Evolutionary conservation across 2,329 filamentous ascomycete species (phyloP).

Genomic region (Penicillium griseofulvum): DNA sequence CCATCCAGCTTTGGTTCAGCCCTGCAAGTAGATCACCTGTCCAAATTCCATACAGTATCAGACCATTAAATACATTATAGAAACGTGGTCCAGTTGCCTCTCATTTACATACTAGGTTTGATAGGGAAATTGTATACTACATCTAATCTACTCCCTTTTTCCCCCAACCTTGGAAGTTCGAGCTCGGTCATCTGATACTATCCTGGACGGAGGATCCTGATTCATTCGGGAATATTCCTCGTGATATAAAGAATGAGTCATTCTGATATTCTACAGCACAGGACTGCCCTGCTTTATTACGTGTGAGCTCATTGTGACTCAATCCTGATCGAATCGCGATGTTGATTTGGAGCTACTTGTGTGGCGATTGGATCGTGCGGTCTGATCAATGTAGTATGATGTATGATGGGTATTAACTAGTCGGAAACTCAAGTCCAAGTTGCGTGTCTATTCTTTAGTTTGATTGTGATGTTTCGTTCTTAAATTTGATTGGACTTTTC

Average conservation of each 20-base stretch:
- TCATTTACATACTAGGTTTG: not conserved
- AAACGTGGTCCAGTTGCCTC: not conserved
- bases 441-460: not conserved
- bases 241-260: not conserved
- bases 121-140: not conserved
- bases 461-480: not conserved
- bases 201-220: not conserved
- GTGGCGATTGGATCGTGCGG: not conserved
- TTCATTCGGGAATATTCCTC: not conserved
- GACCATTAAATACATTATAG: not conserved
- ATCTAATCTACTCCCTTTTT: not conserved
- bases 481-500: not conserved
- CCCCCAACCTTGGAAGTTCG: not conserved
- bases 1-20: not conserved
- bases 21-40: not conserved
- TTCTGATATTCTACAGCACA: not conserved
- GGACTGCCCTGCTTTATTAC: not conserved
- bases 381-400: not conserved
- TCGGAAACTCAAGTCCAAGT: not conserved
- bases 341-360: not conserved
- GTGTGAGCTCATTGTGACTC: not conserved
- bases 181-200: not conserved
- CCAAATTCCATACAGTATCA: not conserved
- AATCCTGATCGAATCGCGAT: not conserved
- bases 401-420: not conserved